Percentiles rank a stretch among this genome's conserved stretches.
Conservation (phyloP, 108 stramenopile genomes). For the Mediolabrus comicus region DNA sequence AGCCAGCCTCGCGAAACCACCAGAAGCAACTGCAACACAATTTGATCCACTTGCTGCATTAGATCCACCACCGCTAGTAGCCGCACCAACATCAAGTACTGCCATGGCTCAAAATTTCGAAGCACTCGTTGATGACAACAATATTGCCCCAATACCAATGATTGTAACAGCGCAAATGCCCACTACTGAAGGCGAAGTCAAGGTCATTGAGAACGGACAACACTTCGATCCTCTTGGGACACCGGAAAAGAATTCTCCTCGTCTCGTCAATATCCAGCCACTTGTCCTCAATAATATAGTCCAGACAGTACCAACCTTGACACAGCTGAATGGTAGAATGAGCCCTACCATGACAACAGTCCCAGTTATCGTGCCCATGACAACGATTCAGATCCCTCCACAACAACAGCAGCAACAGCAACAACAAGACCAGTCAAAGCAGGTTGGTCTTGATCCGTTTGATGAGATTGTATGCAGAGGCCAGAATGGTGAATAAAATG, state of each 20-base stretch:
- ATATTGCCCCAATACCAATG: background rate
- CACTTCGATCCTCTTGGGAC: slow-evolving; percentile 36
- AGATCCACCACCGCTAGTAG: background rate
- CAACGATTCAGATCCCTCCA: background rate
- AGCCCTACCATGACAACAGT: slow-evolving; percentile 1
- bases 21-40: background rate
- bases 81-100: background rate
- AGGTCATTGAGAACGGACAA: background rate
- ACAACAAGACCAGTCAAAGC: background rate
- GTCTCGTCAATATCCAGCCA: background rate
- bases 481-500: background rate
- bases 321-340: background rate
- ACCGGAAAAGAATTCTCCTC: slow-evolving; percentile 5
- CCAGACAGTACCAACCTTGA: background rate
- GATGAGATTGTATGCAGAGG: slow-evolving; percentile 28
- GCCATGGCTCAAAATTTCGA: slow-evolving; percentile 2
- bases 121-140: background rate
- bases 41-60: background rate
- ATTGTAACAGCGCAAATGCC: slow-evolving; percentile 1
- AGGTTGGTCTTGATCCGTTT: slow-evolving; percentile 14
- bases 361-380: background rate
- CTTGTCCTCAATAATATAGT: background rate
- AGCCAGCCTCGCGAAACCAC: background rate
- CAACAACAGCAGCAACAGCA: slow-evolving; percentile 10
- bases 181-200: background rate